phyloP scores from a whole-genome alignment of 176 grass and related monocot genomes.

The Aegilops tauschii region DNA sequence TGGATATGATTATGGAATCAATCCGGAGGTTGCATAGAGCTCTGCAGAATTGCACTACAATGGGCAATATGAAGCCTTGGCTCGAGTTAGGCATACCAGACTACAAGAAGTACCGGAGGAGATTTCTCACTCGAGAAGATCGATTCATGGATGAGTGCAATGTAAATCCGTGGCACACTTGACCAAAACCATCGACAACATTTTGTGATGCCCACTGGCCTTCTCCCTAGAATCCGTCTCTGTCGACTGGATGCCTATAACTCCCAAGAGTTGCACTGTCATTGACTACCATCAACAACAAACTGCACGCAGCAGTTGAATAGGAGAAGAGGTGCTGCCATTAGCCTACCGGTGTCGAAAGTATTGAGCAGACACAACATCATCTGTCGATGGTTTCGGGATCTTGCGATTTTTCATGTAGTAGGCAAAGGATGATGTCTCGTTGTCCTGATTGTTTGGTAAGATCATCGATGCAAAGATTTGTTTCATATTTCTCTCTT shows the following conservation, averaged over 20 bases:
- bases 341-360: not conserved
- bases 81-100: slow-evolving; percentile 77
- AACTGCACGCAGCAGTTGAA: not conserved
- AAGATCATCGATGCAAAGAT: slow-evolving; percentile 7
- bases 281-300: too few relatives aligned
- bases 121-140: slow-evolving; percentile 57
- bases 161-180: slow-evolving; percentile 45
- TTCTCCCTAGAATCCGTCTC: not conserved
- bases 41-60: slow-evolving; percentile 72
- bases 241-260: not conserved
- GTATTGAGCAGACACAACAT: not conserved
- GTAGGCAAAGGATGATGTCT: not conserved
- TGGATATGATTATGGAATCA: slow-evolving; percentile 72
- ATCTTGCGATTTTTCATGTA: not conserved
- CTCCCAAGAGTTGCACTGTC: not conserved
- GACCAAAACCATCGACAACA: not conserved
- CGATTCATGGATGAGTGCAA: slow-evolving; percentile 80
- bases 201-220: not conserved
- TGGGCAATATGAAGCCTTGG: slow-evolving; percentile 93
- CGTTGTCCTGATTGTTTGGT: not conserved
- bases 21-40: slow-evolving; percentile 28
- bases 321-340: not conserved
- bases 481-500: slow-evolving; percentile 4
- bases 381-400: slow-evolving; percentile 7
- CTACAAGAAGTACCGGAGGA: slow-evolving; percentile 82